Percentiles rank a stretch among this genome's conserved stretches.
Conservation (phyloP, 768 basidiomycete genomes). For the Hysterangium stoloniferum region DNA sequence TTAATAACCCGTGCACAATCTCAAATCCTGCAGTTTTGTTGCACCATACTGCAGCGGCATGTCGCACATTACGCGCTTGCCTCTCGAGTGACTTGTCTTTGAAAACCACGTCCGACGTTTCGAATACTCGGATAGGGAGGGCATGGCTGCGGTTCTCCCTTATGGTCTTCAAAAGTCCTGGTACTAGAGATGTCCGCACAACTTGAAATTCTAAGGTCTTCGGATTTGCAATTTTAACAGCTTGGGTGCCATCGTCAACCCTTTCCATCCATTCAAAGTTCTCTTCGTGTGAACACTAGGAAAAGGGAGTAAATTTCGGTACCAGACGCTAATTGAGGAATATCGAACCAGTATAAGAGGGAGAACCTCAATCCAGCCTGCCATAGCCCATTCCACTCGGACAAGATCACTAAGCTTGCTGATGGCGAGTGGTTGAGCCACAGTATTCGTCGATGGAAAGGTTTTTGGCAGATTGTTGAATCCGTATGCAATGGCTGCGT, state of each 20-base stretch:
- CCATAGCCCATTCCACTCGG: conserved; percentile 84
- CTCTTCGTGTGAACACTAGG: conserved; percentile 95
- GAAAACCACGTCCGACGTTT: conserved; percentile 87
- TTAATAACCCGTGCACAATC: conserved; percentile 89
- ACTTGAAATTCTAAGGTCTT: conserved; percentile 98
- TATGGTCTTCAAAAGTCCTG: conserved; percentile 92
- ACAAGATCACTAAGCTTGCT: conserved; percentile 87
- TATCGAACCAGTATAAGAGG: conserved; percentile 81
- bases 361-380: conserved; percentile 93
- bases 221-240: conserved; percentile 91
- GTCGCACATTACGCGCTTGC: conserved; percentile 80
- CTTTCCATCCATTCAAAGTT: conserved; percentile 94
- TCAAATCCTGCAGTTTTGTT: conserved; percentile 97
- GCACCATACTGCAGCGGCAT: conserved; percentile 90
- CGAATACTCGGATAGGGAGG: conserved; percentile 89
- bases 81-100: conserved; percentile 75
- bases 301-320: background rate
- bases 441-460: conserved; percentile 91
- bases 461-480: conserved; percentile 92
- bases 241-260: conserved; percentile 69
- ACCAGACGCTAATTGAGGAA: background rate
- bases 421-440: conserved; percentile 85
- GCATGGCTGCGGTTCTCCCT: conserved; percentile 94
- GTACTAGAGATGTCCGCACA: conserved; percentile 90
- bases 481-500: conserved; percentile 94